A percentile compares a stretch with the other conserved stretches of the same genome.
Evolutionary conservation across 306 rosid species (phyloP).

Genomic region (Cercis canadensis): DNA sequence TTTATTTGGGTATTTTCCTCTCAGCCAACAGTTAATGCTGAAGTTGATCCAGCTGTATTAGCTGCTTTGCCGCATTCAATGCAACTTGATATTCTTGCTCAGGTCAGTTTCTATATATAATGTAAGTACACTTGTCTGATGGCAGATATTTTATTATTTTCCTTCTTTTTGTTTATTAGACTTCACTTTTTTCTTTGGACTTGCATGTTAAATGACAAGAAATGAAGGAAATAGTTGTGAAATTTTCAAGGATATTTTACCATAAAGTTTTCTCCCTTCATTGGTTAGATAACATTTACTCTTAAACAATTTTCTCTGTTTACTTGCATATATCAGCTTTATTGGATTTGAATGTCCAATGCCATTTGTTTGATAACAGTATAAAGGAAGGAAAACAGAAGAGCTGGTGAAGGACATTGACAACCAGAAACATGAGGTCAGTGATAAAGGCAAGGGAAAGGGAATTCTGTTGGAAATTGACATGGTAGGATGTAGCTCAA

Average conservation of each 20-base stretch:
- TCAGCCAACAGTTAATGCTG: conserved; percentile 67
- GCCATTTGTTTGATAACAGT: conserved; percentile 43
- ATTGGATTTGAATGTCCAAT: conserved; percentile 28
- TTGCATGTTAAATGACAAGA: background rate
- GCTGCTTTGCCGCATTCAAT: conserved; percentile 92
- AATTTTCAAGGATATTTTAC: conserved; percentile 4
- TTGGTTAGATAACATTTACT: conserved; percentile 13
- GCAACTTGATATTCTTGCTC: conserved; percentile 85
- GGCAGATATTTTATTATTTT: conserved; percentile 24
- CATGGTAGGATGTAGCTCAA: conserved; percentile 43
- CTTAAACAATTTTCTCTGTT: conserved; percentile 12
- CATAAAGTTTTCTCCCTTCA: conserved; percentile 12
- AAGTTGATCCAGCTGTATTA: conserved; percentile 77
- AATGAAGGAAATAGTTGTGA: conserved; percentile 27
- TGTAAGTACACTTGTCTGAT: conserved; percentile 4
- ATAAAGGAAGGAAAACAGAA: conserved; percentile 53
- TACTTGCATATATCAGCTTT: conserved; percentile 10
- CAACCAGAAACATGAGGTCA: conserved; percentile 30
- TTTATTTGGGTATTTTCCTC: conserved; percentile 14
- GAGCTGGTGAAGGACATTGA: conserved; percentile 37
- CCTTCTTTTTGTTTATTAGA: background rate
- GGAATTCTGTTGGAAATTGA: conserved; percentile 41
- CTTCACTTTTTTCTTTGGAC: background rate
- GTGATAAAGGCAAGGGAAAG: conserved; percentile 47
- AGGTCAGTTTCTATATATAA: conserved; percentile 53